Percentiles rank a stretch among this genome's conserved stretches.
These are phyloP conservation scores for Secale cereale DNA, from an alignment of 176 grass and related monocot species.

Conservation along the genomic window DNA sequence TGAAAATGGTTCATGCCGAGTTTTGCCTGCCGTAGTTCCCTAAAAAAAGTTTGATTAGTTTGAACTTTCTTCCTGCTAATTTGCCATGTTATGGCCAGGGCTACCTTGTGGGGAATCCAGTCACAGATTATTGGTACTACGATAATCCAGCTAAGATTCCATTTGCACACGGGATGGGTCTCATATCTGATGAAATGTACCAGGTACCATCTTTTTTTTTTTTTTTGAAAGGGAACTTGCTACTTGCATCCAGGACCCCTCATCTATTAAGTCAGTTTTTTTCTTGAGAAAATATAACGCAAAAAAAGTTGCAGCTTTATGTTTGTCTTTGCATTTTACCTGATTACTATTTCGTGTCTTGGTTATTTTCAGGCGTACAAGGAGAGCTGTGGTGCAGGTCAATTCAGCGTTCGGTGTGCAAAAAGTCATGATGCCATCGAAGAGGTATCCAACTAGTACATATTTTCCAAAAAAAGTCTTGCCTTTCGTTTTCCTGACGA, in stretches of 20 bases:
- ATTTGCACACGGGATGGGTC: constrained; percentile 55
- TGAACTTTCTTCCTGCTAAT: not conserved
- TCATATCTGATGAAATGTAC: constrained; percentile 61
- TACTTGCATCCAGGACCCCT: not conserved
- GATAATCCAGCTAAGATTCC: constrained; percentile 36
- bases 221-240: not conserved
- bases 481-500: constrained; percentile 25
- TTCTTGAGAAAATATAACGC: not conserved
- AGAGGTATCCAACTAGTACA: constrained; percentile 28
- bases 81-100: constrained; percentile 30
- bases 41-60: not conserved
- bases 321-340: not conserved
- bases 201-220: constrained; percentile 37
- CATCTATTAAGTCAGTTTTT: not conserved
- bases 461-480: constrained; percentile 34
- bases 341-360: not conserved
- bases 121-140: constrained; percentile 43
- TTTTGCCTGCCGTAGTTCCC: not conserved
- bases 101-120: constrained; percentile 56
- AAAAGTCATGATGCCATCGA: constrained; percentile 23
- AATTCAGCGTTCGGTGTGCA: constrained; percentile 15
- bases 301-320: not conserved
- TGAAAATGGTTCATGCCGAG: no score
- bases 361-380: constrained; percentile 16
- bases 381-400: constrained; percentile 18